A percentile compares a stretch with the other conserved stretches of the same genome.
Conservation (phyloP, 1,284 basidiomycete genomes). For the Naganishia sp. region DNA sequence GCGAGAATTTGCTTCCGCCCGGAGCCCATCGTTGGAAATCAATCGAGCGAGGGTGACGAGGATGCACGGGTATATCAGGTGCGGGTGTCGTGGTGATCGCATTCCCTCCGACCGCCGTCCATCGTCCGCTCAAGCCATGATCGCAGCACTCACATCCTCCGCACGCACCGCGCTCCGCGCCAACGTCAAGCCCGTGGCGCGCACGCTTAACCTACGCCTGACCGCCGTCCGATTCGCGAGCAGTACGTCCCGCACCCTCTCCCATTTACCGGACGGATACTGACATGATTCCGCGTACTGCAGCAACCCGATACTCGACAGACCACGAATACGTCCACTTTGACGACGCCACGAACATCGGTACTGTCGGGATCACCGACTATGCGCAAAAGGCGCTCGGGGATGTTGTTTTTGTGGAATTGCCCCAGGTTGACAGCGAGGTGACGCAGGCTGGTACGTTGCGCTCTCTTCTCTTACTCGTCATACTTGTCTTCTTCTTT, state of each 20-base stretch:
- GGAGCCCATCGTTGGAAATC: too few relatives aligned
- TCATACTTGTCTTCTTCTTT: neutral
- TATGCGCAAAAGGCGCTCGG: constrained; percentile 91
- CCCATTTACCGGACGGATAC: neutral
- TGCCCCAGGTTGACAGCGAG: constrained; percentile 70
- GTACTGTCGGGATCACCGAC: constrained; percentile 85
- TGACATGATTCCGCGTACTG: neutral
- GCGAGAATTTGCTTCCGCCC: neutral
- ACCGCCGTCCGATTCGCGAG: constrained; percentile 25
- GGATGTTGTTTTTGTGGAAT: constrained; percentile 96
- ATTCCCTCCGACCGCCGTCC: neutral
- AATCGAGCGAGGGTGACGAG: too few relatives aligned
- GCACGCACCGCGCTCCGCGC: constrained; percentile 10
- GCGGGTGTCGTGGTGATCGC: neutral
- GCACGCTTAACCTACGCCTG: neutral
- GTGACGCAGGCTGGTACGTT: constrained; percentile 74
- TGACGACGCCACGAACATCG: constrained; percentile 77
- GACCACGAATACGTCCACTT: constrained; percentile 89
- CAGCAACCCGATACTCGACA: constrained; percentile 78
- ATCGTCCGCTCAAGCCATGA: constrained; percentile 5
- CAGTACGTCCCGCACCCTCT: constrained; percentile 11
- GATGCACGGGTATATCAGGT: too few relatives aligned
- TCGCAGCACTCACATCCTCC: constrained; percentile 16
- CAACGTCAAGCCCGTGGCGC: constrained; percentile 1
- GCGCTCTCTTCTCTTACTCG: constrained; percentile 20